Evolutionary conservation across 345 rosid genomes (phyloP).

Genomic region (Crucihimalaya himalaica): DNA sequence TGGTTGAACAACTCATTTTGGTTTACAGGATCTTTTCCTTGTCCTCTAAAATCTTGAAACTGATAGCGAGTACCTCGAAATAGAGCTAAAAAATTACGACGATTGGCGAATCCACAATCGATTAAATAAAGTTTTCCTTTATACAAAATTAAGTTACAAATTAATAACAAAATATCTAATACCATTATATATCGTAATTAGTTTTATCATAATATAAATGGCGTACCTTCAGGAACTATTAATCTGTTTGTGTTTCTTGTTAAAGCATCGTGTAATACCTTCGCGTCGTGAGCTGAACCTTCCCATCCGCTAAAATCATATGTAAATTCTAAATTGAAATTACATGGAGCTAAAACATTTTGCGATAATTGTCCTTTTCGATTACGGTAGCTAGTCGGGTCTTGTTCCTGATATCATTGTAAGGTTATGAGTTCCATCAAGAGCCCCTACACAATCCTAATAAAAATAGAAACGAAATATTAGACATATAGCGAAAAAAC

Average conservation of each 20-base stretch:
- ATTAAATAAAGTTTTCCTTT: neutral
- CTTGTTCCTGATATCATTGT: too few species aligned
- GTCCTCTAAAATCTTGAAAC: neutral
- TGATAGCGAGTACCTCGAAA: neutral
- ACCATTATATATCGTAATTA: too few species aligned
- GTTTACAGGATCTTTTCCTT: too few species aligned
- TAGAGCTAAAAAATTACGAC: neutral
- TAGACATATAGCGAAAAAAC: neutral
- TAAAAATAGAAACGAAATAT: too few species aligned
- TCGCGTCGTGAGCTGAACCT: neutral
- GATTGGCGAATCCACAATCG: constrained; percentile 10
- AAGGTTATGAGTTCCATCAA: too few species aligned
- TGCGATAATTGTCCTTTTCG: too few species aligned
- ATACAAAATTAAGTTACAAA: neutral
- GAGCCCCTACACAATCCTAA: too few species aligned
- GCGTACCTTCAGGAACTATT: neutral
- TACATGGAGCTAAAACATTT: neutral
- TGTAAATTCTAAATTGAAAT: constrained; percentile 13
- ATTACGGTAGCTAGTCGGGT: too few species aligned
- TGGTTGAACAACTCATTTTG: too few species aligned
- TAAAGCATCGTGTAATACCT: neutral
- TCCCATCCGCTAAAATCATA: neutral
- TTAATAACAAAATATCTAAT: too few species aligned
- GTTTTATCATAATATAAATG: neutral
- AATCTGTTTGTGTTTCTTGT: neutral